These are phyloP conservation scores for Alternaria solani DNA, from an alignment of 2,329 filamentous ascomycete species.

Conservation along the genomic window DNA sequence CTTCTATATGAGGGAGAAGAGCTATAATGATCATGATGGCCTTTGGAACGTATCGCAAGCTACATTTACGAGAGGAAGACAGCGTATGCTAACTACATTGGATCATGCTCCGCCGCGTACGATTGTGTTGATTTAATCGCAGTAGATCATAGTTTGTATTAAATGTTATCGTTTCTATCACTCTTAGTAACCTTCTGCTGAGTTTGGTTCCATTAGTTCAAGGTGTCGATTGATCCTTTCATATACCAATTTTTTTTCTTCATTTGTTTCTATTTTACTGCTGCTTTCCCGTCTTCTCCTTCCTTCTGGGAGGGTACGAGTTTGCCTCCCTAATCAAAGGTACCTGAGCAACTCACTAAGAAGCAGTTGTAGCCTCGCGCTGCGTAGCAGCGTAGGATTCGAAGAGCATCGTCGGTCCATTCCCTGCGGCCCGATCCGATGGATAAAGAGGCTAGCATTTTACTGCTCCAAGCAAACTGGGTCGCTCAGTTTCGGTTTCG, in stretches of 20 bases:
- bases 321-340: neutral
- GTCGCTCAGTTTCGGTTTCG: too few species aligned
- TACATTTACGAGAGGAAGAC: rapidly evolving
- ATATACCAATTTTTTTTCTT: neutral
- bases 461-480: too few species aligned
- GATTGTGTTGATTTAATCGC: neutral
- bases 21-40: too few species aligned
- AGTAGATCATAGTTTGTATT: neutral
- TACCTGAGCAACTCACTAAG: neutral
- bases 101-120: neutral
- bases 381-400: neutral
- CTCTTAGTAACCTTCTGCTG: neutral
- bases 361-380: neutral
- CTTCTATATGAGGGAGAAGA: neutral
- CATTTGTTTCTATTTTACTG: neutral
- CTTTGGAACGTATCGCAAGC: neutral
- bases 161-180: too few species aligned
- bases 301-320: neutral
- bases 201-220: too few species aligned
- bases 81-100: neutral
- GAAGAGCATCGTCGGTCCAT: too few species aligned
- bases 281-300: neutral
- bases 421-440: too few species aligned
- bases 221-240: neutral
- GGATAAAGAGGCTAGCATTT: too few species aligned